Conservation (phyloP, 140 eudicot genomes). For the Flaveria floridana region DNA sequence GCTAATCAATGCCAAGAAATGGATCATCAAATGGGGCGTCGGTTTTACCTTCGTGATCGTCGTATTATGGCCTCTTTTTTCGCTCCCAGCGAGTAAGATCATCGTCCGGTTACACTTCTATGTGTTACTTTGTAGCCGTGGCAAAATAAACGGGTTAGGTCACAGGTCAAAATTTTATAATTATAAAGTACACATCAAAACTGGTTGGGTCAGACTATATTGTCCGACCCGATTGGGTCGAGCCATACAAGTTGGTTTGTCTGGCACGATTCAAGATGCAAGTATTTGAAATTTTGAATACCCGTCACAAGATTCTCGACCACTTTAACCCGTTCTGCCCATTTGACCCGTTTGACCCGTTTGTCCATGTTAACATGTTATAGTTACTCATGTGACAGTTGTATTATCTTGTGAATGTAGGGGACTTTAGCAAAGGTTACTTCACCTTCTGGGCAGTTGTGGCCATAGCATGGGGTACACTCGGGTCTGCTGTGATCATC, state of each 20-base stretch:
- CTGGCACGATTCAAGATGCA: too few relatives aligned
- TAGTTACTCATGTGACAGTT: background rate
- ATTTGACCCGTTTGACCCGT: background rate
- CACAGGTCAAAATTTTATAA: background rate
- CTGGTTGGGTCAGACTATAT: background rate
- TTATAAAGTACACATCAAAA: background rate
- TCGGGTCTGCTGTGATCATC: slow-evolving; percentile 85
- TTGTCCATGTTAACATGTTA: background rate
- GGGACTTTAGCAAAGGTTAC: slow-evolving; percentile 69
- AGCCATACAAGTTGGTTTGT: background rate
- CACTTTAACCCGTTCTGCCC: background rate
- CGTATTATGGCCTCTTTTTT: slow-evolving; percentile 77
- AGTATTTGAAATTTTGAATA: too few relatives aligned
- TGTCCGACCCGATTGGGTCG: background rate
- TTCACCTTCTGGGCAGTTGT: slow-evolving; percentile 94
- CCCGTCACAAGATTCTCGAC: background rate
- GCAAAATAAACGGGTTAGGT: background rate
- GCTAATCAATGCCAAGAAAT: slow-evolving; percentile 59
- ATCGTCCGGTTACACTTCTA: background rate
- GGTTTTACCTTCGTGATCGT: slow-evolving; percentile 77
- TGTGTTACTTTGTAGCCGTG: background rate
- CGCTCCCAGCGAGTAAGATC: slow-evolving; percentile 90
- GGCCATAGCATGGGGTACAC: slow-evolving; percentile 95
- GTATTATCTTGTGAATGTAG: slow-evolving; percentile 38
- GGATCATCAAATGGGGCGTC: slow-evolving; percentile 96